Evolutionary conservation across 2,329 filamentous ascomycete genomes (phyloP), one percentile per base, ranked within the genome.

Genomic region (Fusarium verticillioides): DNA sequence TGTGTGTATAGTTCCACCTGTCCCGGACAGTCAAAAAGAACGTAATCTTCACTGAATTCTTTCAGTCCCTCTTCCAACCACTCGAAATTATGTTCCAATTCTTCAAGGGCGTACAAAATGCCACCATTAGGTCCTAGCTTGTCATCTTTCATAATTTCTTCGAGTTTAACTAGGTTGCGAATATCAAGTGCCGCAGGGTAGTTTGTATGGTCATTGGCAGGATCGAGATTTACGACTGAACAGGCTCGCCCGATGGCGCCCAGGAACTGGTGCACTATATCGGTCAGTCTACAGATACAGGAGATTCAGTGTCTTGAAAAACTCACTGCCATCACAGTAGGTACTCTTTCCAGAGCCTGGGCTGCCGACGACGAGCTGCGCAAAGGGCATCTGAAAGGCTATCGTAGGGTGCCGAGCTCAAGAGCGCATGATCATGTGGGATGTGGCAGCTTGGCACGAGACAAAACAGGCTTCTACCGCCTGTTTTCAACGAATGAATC

Each of bases 1-100:
- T 98, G 96, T 50, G 96, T 98, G 79, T 98, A 98, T 10, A 99
- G 88, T 83, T 99, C 96, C 54, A 98, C 96, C 82, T 99, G 96
- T 2, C 96, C 96, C 0, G 96, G 96, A 75, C 96, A 98, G 84
- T 99, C 96, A 73, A 99, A 98, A 16, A 99, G 83, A 63, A 99
- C 85, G 79, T 98, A 99, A 77, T 98, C 95, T 73, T 98, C 94
- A 84, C 89, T 92, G 44, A 97, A 86, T 78, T 92, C 89, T 75
- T 93, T 93, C 75, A 99, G 81, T 5, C 93, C 92, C 58, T 94
- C 88, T 78, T 95, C 93, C 19, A 99, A 84, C 95, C 95, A 99
- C 74, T 97, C 95, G 72, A 96, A 91, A 80, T 98, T 98, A 78
- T 96, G 88, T 80, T 99, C 96, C 46, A 99, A 86, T 83, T 98